Conservation (phyloP, 108 stramenopile species). For the Pseudonitzschia delicatissima region DNA sequence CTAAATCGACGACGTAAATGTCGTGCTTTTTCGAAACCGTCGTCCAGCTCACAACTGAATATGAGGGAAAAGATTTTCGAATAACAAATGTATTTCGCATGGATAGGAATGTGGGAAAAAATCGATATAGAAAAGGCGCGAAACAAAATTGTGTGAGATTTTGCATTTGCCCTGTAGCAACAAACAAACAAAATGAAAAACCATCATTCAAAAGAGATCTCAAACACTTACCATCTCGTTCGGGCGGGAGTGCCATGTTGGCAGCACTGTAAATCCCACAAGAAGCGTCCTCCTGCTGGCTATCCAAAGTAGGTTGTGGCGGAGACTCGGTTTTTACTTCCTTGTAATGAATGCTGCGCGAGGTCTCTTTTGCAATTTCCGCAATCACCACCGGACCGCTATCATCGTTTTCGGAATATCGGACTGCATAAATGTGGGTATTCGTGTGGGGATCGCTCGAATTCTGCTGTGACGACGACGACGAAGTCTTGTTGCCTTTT, state of each 20-base stretch:
- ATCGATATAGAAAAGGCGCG: not conserved
- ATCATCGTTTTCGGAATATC: constrained; percentile 33
- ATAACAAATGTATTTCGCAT: not conserved
- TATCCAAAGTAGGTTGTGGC: not conserved
- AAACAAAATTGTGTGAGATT: not conserved
- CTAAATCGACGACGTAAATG: constrained; percentile 68
- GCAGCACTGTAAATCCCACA: not conserved
- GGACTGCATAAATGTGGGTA: constrained; percentile 52
- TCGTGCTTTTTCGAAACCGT: constrained; percentile 50
- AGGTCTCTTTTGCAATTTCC: not conserved
- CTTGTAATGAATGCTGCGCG: not conserved
- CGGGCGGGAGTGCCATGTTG: not conserved
- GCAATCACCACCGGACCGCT: not conserved
- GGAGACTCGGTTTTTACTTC: not conserved
- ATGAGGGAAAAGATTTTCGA: not conserved
- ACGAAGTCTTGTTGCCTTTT: constrained; percentile 1
- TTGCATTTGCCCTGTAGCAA: not conserved
- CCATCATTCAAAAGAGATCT: not conserved
- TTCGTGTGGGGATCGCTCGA: too few species aligned
- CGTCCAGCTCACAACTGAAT: constrained; percentile 52
- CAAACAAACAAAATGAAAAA: not conserved
- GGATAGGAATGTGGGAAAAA: not conserved
- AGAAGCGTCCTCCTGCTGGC: not conserved
- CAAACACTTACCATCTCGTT: not conserved
- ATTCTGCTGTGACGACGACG: too few species aligned